Percentiles rank a stretch among this genome's conserved stretches.
Evolutionary conservation across 2,329 filamentous ascomycete species (phyloP).

Genomic region (Dactylellina parvicollis): DNA sequence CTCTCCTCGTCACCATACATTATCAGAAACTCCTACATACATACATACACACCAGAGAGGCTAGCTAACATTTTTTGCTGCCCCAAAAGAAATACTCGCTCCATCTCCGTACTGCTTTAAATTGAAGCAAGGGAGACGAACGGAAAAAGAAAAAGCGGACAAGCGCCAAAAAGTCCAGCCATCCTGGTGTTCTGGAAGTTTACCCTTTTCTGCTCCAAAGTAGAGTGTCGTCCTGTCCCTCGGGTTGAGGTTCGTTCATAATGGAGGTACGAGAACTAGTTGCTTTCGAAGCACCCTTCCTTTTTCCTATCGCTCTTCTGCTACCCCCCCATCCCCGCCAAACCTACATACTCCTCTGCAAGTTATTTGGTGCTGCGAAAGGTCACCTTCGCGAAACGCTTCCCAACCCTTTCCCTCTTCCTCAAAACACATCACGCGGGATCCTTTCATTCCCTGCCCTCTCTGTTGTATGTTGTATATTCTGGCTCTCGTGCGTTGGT

Average conservation of each 20-base stretch:
- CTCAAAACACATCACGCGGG: not conserved
- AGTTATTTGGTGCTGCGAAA: constrained; percentile 4
- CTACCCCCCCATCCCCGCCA: constrained; percentile 16
- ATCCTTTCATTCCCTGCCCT: constrained; percentile 13
- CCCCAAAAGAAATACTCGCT: constrained; percentile 42
- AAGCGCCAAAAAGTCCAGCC: constrained; percentile 31
- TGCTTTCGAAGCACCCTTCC: constrained; percentile 23
- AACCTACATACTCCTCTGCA: constrained; percentile 6
- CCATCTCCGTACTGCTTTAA: constrained; percentile 6
- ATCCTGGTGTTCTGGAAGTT: constrained; percentile 53
- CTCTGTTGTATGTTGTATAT: constrained; percentile 54
- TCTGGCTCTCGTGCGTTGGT: constrained; percentile 44
- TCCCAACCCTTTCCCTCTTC: constrained; percentile 5
- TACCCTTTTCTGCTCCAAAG: constrained; percentile 45
- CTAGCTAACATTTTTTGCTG: constrained; percentile 44
- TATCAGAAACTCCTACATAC: constrained; percentile 51
- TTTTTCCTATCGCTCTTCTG: constrained; percentile 10
- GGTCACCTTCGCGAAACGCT: constrained; percentile 1
- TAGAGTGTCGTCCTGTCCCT: constrained; percentile 16
- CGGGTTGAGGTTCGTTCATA: constrained; percentile 49
- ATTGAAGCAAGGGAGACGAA: constrained; percentile 34
- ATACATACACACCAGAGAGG: constrained; percentile 36
- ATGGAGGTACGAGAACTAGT: constrained; percentile 52
- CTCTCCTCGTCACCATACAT: constrained; percentile 45
- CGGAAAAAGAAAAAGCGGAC: constrained; percentile 41